Evolutionary conservation across 345 rosid species (phyloP).

Genomic region (Syzygium oleosum): DNA sequence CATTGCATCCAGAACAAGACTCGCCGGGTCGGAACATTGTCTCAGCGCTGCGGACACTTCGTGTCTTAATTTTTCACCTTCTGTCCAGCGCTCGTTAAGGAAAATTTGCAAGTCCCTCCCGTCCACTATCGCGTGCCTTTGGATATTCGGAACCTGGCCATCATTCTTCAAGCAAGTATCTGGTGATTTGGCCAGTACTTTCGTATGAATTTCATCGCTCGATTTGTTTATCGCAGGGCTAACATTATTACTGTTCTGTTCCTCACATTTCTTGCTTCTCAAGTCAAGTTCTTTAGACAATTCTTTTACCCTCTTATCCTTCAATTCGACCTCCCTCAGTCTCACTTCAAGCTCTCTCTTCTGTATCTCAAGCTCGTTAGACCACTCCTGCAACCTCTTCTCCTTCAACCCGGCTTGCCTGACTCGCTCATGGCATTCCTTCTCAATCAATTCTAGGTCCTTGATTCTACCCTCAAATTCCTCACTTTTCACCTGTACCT

Average conservation of each 20-base stretch:
- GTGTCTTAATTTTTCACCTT: conserved; percentile 12
- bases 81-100: conserved; percentile 30
- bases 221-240: background rate
- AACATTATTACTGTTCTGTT: background rate
- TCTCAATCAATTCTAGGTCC: conserved; percentile 11
- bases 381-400: conserved; percentile 1
- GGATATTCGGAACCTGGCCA: background rate
- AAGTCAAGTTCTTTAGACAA: conserved; percentile 1
- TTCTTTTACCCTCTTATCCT: conserved; percentile 11
- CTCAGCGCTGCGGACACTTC: conserved; percentile 15
- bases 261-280: background rate
- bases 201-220: background rate
- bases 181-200: background rate
- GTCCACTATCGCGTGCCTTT: conserved; percentile 3
- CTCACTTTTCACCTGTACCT: background rate
- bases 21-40: conserved; percentile 39
- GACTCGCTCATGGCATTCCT: conserved; percentile 9
- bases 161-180: background rate
- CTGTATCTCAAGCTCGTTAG: conserved; percentile 10
- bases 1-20: conserved; percentile 52
- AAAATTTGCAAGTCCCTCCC: conserved; percentile 40
- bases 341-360: conserved; percentile 15
- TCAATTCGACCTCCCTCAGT: conserved; percentile 18
- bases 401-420: conserved; percentile 10
- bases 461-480: background rate